Evolutionary conservation across 2,329 filamentous ascomycete species (phyloP).

Genomic region (Colletotrichum navitas): DNA sequence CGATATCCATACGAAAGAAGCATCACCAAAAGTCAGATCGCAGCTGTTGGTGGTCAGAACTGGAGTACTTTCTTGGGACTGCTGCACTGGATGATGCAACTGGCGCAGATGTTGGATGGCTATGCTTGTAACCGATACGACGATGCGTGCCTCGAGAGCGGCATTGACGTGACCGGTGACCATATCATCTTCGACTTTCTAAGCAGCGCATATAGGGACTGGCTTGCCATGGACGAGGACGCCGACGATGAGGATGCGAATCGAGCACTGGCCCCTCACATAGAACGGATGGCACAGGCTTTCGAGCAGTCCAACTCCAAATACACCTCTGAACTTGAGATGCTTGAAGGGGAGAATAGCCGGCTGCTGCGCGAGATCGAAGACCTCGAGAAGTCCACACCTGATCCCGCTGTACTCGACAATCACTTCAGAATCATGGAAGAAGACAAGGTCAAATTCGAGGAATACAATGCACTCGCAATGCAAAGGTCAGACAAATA

Average conservation of each 20-base stretch:
- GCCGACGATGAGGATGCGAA: constrained; percentile 87
- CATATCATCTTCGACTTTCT: constrained; percentile 96
- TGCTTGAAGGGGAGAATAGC: constrained; percentile 88
- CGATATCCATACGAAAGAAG: constrained; percentile 95
- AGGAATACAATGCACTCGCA: constrained; percentile 90
- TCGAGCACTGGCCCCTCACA: constrained; percentile 82
- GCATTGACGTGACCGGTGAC: constrained; percentile 88
- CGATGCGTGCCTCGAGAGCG: constrained; percentile 88
- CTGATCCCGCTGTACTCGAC: constrained; percentile 85
- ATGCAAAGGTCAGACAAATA: constrained; percentile 91
- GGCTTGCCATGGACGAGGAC: constrained; percentile 92
- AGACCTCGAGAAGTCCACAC: constrained; percentile 87
- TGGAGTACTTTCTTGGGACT: constrained; percentile 96
- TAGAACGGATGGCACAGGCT: constrained; percentile 86
- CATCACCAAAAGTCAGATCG: constrained; percentile 96
- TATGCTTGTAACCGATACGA: constrained; percentile 86
- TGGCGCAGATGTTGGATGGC: constrained; percentile 92
- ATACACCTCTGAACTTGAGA: constrained; percentile 85
- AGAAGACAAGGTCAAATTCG: constrained; percentile 94
- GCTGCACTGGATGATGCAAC: constrained; percentile 99
- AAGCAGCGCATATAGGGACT: constrained; percentile 90
- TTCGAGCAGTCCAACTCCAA: constrained; percentile 89
- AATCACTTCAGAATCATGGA: constrained; percentile 93
- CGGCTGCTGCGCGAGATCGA: constrained; percentile 87
- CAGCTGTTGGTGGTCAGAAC: constrained; percentile 95